These are phyloP conservation scores for Physaria fendleri DNA, from an alignment of 345 rosid species.

Conservation along the genomic window DNA sequence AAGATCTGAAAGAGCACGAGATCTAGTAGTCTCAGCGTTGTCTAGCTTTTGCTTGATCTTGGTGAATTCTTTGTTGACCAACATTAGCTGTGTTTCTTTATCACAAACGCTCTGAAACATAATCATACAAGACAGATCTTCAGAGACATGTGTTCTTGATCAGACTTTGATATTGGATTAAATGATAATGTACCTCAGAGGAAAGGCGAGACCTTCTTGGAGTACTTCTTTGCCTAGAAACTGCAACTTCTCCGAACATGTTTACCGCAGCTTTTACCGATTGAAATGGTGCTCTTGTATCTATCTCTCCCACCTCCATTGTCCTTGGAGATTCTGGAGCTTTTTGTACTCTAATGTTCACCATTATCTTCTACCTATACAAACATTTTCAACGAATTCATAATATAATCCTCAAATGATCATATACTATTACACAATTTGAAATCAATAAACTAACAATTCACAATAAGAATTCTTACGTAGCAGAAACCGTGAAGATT, in stretches of 20 bases:
- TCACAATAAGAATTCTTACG: neutral
- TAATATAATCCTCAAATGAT: neutral
- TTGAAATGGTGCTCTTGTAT: constrained; percentile 83
- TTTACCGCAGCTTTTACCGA: constrained; percentile 95
- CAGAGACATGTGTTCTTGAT: neutral
- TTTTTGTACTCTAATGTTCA: constrained; percentile 36
- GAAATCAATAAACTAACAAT: neutral
- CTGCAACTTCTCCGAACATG: constrained; percentile 69
- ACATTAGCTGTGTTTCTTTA: constrained; percentile 55
- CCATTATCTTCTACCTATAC: constrained; percentile 34
- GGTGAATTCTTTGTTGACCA: constrained; percentile 39
- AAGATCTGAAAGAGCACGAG: constrained; percentile 47
- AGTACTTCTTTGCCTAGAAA: constrained; percentile 33
- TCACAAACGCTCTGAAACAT: constrained; percentile 43
- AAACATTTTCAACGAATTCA: neutral
- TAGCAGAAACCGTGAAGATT: neutral
- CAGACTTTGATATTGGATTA: neutral
- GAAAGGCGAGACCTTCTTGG: constrained; percentile 38
- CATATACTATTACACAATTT: neutral
- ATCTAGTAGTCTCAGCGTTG: constrained; percentile 36
- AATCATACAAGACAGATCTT: neutral
- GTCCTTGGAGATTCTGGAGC: constrained; percentile 45
- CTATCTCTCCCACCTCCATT: constrained; percentile 88
- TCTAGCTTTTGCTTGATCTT: constrained; percentile 42
- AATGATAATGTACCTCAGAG: constrained; percentile 49